Base-by-base conservation (phyloP, 495 filamentous ascomycete genomes). In the Parathielavia appendiculata region DNA sequence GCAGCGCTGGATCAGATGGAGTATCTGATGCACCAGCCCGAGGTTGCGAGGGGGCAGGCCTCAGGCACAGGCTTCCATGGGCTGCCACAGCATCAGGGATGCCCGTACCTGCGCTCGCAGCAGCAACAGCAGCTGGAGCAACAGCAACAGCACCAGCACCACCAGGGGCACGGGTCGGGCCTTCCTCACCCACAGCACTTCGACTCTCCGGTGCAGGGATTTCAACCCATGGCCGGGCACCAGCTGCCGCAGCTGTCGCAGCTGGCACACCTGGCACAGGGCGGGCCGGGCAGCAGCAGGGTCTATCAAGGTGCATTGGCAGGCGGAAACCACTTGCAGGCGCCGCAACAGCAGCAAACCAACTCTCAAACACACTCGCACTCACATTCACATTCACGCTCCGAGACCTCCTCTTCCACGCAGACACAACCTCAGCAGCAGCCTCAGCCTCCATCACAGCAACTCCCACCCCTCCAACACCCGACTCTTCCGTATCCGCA, bases 1-100 rank as follows among this genome's bases (percentile, higher is more conserved):
- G 56, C 39, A 10, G 50, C 55, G 0, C 63, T 68, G 48, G 65
- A 65, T 32, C 57, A 61, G 30, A 65, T 65, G 65, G 63, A 65
- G 23, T 65, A 54, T 44, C 11, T 58, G 41, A 57, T 65, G 63
- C 63, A 63, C 40, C 55, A 59, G 52, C 5, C 51, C 45, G 65
- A 63, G 11, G 32, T 2, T 11, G 13, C 45, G 35, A 17, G 54
- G 35, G 38, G 40, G 8, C 43, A 34, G 26, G 20, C 32, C n/a
- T 17, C 47, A 16, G 32, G 53, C 4, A 0, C 59, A 20, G 47
- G 34, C 20, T 56, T 46, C 32, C 52, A 48, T 22, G 54, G 59
- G 34, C 14, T 39, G 20, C 49, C 45, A 32, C 59, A 57, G 26
- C 39, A 51, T 16, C 50, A 45, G 23, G 34, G 39, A 4, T 65